Percentiles rank a stretch among this genome's conserved stretches.
Conservation (phyloP, 257 asterid genomes). For the Gynochthodes officinalis region DNA sequence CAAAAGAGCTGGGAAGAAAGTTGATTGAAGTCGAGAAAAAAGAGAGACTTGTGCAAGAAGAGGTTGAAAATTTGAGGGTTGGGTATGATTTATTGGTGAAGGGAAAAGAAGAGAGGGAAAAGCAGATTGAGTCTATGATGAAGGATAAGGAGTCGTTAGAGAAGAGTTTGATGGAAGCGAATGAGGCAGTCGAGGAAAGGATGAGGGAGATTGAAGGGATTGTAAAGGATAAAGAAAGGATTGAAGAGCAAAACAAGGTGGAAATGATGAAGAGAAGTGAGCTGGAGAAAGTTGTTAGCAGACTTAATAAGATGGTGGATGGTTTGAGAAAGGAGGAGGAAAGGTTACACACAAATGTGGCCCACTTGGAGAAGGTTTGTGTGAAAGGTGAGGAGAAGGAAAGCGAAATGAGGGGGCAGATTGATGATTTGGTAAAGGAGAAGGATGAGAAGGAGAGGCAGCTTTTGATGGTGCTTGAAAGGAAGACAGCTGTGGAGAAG, state of each 20-base stretch:
- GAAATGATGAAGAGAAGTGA: conserved; percentile 40
- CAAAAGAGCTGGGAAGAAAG: conserved; percentile 27
- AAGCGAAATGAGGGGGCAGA: conserved; percentile 43
- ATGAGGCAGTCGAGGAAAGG: conserved; percentile 32
- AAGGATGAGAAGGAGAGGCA: conserved; percentile 36
- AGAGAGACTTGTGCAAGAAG: conserved; percentile 27
- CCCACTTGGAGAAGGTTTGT: conserved; percentile 57
- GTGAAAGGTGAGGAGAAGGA: conserved; percentile 46
- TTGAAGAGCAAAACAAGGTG: conserved; percentile 43
- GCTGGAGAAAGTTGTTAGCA: conserved; percentile 44
- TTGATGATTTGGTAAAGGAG: conserved; percentile 41
- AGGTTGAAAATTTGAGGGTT: conserved; percentile 35
- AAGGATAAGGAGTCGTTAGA: conserved; percentile 35
- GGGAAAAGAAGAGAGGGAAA: conserved; percentile 40
- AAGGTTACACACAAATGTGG: conserved; percentile 28
- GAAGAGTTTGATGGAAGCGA: conserved; percentile 35
- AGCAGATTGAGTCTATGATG: conserved; percentile 29
- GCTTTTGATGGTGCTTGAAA: conserved; percentile 38
- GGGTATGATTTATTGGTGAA: conserved; percentile 25
- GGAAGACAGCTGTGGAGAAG: conserved; percentile 41
- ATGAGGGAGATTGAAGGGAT: conserved; percentile 32
- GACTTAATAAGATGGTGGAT: conserved; percentile 41
- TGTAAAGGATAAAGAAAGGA: conserved; percentile 40
- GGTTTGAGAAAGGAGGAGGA: conserved; percentile 42
- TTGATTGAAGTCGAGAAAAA: conserved; percentile 41